phyloP scores from a whole-genome alignment of 352 stramenopile species.

The Thraustochytrium aureum region DNA sequence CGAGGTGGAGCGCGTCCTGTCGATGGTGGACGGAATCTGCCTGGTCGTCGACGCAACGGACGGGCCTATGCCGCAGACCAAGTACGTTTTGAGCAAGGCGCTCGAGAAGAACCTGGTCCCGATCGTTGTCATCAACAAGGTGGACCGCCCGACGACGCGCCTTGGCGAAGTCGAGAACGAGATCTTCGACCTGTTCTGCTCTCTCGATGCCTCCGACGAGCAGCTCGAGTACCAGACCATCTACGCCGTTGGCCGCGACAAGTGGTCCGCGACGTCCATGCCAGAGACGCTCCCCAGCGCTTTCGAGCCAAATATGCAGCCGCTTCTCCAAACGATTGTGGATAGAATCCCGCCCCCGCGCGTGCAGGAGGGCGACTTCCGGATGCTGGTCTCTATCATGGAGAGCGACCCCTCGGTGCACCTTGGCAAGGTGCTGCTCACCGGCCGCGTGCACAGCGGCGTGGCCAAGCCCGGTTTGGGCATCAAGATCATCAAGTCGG shows the following conservation, averaged over 20 bases:
- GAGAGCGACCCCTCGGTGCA: slow-evolving; percentile 95
- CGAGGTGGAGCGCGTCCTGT: slow-evolving; percentile 88
- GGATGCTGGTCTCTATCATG: slow-evolving; percentile 96
- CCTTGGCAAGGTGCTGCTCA: slow-evolving; percentile 81
- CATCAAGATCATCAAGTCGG: slow-evolving; percentile 81
- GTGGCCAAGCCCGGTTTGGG: slow-evolving; percentile 79
- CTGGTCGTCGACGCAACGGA: slow-evolving; percentile 97
- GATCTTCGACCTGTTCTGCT: slow-evolving; percentile 96
- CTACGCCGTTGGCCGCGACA: slow-evolving; percentile 93
- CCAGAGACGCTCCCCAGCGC: slow-evolving; percentile 59
- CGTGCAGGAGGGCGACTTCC: slow-evolving; percentile 74
- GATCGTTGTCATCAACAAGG: slow-evolving; percentile 98
- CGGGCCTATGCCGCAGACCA: slow-evolving; percentile 96
- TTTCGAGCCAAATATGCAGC: slow-evolving; percentile 76
- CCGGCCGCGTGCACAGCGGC: slow-evolving; percentile 91
- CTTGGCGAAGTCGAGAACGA: slow-evolving; percentile 94
- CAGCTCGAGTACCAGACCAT: slow-evolving; percentile 96
- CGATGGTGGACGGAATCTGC: slow-evolving; percentile 96
- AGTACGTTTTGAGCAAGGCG: slow-evolving; percentile 97
- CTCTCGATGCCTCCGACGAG: slow-evolving; percentile 84
- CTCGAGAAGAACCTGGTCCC: slow-evolving; percentile 85
- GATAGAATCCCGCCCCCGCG: slow-evolving; percentile 84
- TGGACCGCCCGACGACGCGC: slow-evolving; percentile 86
- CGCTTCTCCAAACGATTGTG: slow-evolving; percentile 96
- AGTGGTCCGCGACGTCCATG: slow-evolving; percentile 88